Conservation (phyloP, 2,329 filamentous ascomycete genomes). For the Taxawa tesnikishii region DNA sequence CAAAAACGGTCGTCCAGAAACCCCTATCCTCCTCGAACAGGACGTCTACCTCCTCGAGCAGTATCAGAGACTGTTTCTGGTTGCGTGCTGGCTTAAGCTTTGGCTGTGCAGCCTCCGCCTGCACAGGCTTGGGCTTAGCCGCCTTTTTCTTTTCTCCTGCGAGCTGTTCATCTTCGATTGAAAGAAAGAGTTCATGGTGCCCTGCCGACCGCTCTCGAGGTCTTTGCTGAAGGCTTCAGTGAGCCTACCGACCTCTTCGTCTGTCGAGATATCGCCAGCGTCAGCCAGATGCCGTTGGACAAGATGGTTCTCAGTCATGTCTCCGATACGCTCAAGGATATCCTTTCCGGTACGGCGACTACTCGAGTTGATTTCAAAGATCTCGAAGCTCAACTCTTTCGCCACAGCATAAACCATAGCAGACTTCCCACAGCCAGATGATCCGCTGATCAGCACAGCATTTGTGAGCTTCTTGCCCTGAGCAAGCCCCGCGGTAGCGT, state of each 20-base stretch:
- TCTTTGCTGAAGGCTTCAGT: slow-evolving; percentile 42
- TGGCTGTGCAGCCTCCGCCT: slow-evolving; percentile 15
- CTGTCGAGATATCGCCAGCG: slow-evolving; percentile 12
- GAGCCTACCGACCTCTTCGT: slow-evolving; percentile 24
- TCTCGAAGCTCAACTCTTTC: slow-evolving; percentile 80
- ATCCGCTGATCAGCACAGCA: slow-evolving; percentile 77
- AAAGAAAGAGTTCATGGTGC: slow-evolving; percentile 74
- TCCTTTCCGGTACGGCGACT: slow-evolving; percentile 79
- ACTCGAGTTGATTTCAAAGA: slow-evolving; percentile 88
- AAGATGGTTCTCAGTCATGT: slow-evolving; percentile 93
- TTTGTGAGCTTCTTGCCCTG: slow-evolving; percentile 46
- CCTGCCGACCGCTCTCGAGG: slow-evolving; percentile 57
- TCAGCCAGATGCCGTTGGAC: slow-evolving; percentile 45
- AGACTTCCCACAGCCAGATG: slow-evolving; percentile 84
- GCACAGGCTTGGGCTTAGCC: slow-evolving; percentile 14
- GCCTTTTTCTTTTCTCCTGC: slow-evolving; percentile 11
- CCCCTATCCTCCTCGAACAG: slow-evolving; percentile 92
- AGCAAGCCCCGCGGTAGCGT: slow-evolving; percentile 10
- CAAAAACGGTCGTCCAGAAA: slow-evolving; percentile 76
- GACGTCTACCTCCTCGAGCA: slow-evolving; percentile 87
- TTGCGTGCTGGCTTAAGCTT: slow-evolving; percentile 18
- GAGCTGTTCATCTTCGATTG: slow-evolving; percentile 33
- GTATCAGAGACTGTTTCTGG: slow-evolving; percentile 88
- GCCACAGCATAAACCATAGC: slow-evolving; percentile 85
- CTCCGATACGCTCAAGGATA: slow-evolving; percentile 79